Evolutionary conservation across 2,329 filamentous ascomycete genomes (phyloP).

Genomic region (Myriosclerotinia curreyana): DNA sequence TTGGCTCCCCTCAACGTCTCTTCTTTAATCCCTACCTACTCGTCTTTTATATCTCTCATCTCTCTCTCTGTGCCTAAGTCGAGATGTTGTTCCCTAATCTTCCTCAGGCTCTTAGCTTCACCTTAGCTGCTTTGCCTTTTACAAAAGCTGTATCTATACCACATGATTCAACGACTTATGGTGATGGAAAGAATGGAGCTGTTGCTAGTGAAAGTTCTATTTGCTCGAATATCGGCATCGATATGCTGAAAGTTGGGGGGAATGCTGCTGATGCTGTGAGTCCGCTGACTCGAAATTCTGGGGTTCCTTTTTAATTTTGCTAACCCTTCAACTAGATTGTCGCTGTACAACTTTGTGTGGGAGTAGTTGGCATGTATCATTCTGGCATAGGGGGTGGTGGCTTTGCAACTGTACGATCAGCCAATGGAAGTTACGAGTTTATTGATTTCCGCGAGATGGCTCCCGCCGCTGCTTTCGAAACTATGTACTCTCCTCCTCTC

Average conservation of each 20-base stretch:
- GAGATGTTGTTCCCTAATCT: constrained; percentile 8
- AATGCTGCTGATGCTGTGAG: constrained; percentile 54
- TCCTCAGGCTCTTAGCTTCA: constrained; percentile 2
- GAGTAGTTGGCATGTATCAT: constrained; percentile 54
- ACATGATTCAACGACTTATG: background rate
- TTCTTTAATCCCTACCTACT: background rate
- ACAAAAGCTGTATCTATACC: background rate
- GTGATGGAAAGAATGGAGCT: constrained; percentile 48
- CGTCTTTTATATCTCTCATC: background rate
- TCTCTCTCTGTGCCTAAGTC: background rate
- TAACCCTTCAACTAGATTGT: constrained; percentile 43
- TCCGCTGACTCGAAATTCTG: background rate
- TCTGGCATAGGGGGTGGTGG: constrained; percentile 65
- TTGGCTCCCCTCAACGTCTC: background rate
- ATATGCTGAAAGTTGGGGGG: constrained; percentile 57
- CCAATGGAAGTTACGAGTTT: constrained; percentile 61
- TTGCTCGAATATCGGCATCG: constrained; percentile 66
- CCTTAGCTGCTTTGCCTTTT: constrained; percentile 10
- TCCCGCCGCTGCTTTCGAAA: constrained; percentile 55
- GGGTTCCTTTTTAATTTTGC: background rate
- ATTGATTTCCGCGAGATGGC: constrained; percentile 69
- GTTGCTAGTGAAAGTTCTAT: constrained; percentile 67
- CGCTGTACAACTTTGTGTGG: constrained; percentile 52
- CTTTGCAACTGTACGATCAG: constrained; percentile 59
- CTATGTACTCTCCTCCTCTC: constrained; percentile 59